These are phyloP conservation scores for Colletotrichum sp. DNA, from an alignment of 2,329 filamentous ascomycete species.

Conservation along the genomic window DNA sequence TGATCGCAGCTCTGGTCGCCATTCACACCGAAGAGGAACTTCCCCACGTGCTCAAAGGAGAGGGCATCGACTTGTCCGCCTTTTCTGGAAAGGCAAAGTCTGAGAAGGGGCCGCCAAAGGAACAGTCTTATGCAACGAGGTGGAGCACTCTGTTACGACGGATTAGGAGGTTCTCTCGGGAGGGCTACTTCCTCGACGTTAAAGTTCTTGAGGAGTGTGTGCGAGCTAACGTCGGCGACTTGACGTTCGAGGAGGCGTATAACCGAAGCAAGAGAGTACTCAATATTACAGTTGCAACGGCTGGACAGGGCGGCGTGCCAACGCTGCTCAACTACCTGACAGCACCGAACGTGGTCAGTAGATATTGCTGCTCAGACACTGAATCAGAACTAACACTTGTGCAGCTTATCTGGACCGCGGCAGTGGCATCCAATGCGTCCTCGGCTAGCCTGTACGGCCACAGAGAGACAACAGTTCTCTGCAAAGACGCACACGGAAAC, in stretches of 20 bases:
- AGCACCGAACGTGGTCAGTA: constrained; percentile 85
- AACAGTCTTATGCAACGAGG: constrained; percentile 45
- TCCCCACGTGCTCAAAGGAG: constrained; percentile 75
- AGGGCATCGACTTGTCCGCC: constrained; percentile 81
- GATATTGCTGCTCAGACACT: background rate
- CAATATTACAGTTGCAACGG: constrained; percentile 89
- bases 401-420: constrained; percentile 78
- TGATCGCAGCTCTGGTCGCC: constrained; percentile 87
- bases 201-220: constrained; percentile 84
- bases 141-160: constrained; percentile 70
- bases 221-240: constrained; percentile 81
- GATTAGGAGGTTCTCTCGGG: constrained; percentile 69
- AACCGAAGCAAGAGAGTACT: constrained; percentile 82
- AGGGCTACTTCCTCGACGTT: constrained; percentile 86
- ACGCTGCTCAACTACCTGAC: constrained; percentile 91
- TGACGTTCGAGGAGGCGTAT: constrained; percentile 94
- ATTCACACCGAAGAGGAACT: constrained; percentile 89
- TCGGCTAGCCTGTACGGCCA: constrained; percentile 69
- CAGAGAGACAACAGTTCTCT: constrained; percentile 70
- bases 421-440: constrained; percentile 75
- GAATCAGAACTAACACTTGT: constrained; percentile 5
- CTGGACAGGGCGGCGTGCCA: constrained; percentile 76
- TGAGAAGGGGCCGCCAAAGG: constrained; percentile 34
- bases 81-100: constrained; percentile 53
- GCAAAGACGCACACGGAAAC: constrained; percentile 75